Conservation (phyloP, 1,284 basidiomycete species). For the Grifola frondosa region DNA sequence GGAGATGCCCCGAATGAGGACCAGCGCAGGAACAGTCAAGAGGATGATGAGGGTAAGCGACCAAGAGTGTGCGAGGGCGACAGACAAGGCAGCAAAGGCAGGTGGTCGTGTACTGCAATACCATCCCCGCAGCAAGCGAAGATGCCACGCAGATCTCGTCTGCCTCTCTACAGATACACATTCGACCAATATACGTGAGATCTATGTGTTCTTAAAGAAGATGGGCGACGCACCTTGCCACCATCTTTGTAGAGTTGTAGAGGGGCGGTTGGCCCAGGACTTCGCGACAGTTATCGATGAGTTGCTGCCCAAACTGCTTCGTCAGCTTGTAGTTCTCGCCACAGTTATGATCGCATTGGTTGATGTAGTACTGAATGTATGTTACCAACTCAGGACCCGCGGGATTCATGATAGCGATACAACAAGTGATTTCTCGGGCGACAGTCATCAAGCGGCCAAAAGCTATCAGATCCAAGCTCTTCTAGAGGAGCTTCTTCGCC, state of each 20-base stretch:
- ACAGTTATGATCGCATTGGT: slow-evolving; percentile 75
- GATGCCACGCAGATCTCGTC: slow-evolving; percentile 90
- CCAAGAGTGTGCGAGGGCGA: slow-evolving; percentile 81
- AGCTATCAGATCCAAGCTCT: slow-evolving; percentile 92
- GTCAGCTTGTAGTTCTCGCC: slow-evolving; percentile 91
- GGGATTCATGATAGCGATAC: slow-evolving; percentile 95
- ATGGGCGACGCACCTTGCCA: slow-evolving; percentile 62
- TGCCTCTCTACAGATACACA: slow-evolving; percentile 65
- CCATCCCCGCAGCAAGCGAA: slow-evolving; percentile 71
- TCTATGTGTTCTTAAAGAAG: no score
- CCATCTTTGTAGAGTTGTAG: slow-evolving; percentile 95
- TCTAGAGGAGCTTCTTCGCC: slow-evolving; percentile 94
- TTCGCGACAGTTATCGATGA: slow-evolving; percentile 91
- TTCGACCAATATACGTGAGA: slow-evolving; percentile 5
- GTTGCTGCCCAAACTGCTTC: slow-evolving; percentile 93
- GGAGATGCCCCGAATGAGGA: slow-evolving; percentile 71
- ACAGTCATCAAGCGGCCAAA: slow-evolving; percentile 90
- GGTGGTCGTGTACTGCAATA: slow-evolving; percentile 80
- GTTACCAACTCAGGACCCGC: slow-evolving; percentile 86
- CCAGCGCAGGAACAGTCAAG: slow-evolving; percentile 78
- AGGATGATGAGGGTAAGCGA: slow-evolving; percentile 88
- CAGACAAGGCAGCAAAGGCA: slow-evolving; percentile 73
- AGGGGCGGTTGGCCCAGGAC: slow-evolving; percentile 77
- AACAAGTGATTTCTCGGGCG: slow-evolving; percentile 91
- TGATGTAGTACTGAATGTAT: slow-evolving; percentile 95